Percentiles rank a stretch among this genome's conserved stretches.
Conservation (phyloP, 352 stramenopile genomes). For the Phytophthora multivora region DNA sequence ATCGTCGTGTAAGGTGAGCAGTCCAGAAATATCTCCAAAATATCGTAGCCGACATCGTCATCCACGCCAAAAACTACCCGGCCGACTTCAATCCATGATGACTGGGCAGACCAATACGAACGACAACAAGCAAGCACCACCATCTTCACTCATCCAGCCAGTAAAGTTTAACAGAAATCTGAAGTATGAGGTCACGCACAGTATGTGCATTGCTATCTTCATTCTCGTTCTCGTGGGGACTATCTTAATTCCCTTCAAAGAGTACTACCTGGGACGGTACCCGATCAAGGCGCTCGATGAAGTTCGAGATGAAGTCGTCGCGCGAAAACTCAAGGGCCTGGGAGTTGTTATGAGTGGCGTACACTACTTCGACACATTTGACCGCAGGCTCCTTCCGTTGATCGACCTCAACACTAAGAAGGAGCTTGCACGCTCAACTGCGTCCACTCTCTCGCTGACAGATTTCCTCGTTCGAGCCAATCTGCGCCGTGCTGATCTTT, state of each 20-base stretch:
- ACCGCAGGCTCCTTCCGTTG: constrained; percentile 22
- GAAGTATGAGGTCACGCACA: constrained; percentile 12
- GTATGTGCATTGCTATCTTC: constrained; percentile 13
- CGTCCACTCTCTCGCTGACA: constrained; percentile 6
- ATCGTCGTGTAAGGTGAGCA: too few species aligned
- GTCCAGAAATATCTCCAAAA: too few species aligned
- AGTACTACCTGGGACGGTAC: constrained; percentile 30
- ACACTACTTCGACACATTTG: constrained; percentile 41
- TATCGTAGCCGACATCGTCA: too few species aligned
- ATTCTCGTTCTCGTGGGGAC: constrained; percentile 13
- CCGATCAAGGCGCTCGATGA: constrained; percentile 34
- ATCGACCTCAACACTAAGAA: constrained; percentile 20
- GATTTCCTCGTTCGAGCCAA: constrained; percentile 38
- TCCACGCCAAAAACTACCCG: too few species aligned
- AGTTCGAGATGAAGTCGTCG: constrained; percentile 24
- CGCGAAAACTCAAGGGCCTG: constrained; percentile 26
- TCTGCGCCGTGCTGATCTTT: constrained; percentile 23
- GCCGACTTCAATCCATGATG: not conserved
- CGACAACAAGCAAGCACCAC: too few species aligned
- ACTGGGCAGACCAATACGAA: not conserved
- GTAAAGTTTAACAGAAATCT: not conserved
- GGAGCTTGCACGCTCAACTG: not conserved
- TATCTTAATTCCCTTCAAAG: constrained; percentile 19
- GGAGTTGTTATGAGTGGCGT: constrained; percentile 26
- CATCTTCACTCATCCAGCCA: too few species aligned